phyloP scores from a whole-genome alignment of 2,329 filamentous ascomycete species.

The Penicillium sp. region DNA sequence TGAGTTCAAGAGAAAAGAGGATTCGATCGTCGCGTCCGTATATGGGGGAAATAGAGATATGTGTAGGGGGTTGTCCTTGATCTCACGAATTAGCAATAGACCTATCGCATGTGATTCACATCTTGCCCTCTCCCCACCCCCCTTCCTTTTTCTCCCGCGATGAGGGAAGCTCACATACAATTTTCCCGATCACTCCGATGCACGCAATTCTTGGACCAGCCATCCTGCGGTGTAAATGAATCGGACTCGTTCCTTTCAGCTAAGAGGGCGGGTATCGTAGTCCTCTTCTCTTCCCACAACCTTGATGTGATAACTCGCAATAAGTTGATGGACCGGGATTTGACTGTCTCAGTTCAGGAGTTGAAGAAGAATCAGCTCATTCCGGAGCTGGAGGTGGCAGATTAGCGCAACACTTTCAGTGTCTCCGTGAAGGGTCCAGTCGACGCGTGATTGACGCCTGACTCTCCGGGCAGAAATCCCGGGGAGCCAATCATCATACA shows the following conservation, averaged over 20 bases:
- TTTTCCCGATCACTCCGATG: constrained; percentile 88
- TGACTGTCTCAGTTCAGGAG: background rate
- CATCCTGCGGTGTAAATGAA: constrained; percentile 35
- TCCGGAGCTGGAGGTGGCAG: background rate
- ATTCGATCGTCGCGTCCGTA: constrained; percentile 67
- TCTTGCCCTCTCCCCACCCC: background rate
- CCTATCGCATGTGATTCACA: background rate
- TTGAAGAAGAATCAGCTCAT: background rate
- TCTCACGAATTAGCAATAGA: background rate
- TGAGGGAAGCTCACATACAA: constrained; percentile 56
- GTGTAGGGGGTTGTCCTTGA: constrained; percentile 98
- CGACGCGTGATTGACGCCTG: background rate
- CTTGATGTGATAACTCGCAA: background rate
- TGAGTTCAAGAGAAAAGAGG: constrained; percentile 84
- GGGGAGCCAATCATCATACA: constrained; percentile 14
- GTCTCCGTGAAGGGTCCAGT: background rate
- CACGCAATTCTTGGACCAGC: constrained; percentile 77
- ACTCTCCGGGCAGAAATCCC: background rate
- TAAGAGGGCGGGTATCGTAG: background rate
- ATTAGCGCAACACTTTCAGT: background rate
- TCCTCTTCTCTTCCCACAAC: background rate
- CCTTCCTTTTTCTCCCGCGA: background rate
- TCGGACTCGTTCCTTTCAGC: background rate
- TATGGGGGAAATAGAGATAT: constrained; percentile 83
- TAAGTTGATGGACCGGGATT: background rate